Conservation (phyloP, 1,284 basidiomycete genomes). For the Anthracocystis panici-leucophaei region DNA sequence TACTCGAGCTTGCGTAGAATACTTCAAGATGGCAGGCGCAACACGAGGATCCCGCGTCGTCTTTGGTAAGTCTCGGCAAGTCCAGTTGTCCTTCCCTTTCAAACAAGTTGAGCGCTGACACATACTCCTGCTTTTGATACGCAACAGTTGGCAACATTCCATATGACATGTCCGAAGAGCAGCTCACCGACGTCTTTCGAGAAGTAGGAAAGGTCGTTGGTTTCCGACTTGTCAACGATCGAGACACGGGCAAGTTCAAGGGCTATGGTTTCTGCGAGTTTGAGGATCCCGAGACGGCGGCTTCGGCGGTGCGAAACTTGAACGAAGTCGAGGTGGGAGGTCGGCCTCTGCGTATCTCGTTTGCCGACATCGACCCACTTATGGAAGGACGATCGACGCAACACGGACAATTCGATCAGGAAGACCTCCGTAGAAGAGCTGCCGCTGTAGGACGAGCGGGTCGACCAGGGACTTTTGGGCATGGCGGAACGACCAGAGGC, state of each 20-base stretch:
- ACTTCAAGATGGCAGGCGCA: constrained; percentile 39
- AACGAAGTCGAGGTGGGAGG: constrained; percentile 83
- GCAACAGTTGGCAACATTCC: constrained; percentile 67
- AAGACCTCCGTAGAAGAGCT: constrained; percentile 43
- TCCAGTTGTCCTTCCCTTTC: constrained; percentile 6
- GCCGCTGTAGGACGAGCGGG: constrained; percentile 43
- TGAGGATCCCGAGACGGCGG: constrained; percentile 90
- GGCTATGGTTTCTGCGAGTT: constrained; percentile 99
- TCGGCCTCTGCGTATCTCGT: constrained; percentile 84
- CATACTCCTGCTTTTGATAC: background rate
- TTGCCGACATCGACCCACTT: constrained; percentile 72
- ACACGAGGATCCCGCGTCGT: constrained; percentile 55
- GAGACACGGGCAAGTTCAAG: constrained; percentile 93
- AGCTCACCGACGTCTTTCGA: constrained; percentile 65
- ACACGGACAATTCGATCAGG: constrained; percentile 60
- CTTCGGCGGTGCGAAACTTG: constrained; percentile 85
- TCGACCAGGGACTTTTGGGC: constrained; percentile 48
- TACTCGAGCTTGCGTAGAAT: background rate
- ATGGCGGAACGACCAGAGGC: constrained; percentile 24
- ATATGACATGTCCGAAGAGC: constrained; percentile 69
- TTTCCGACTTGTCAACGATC: constrained; percentile 81
- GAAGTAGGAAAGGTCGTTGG: constrained; percentile 68
- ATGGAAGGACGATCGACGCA: constrained; percentile 63
- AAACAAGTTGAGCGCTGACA: constrained; percentile 4
- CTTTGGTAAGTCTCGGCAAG: constrained; percentile 20